Evolutionary conservation across 352 stramenopile genomes (phyloP), one percentile per base, ranked within the genome.

Genomic region (Globisporangium emineosum): DNA sequence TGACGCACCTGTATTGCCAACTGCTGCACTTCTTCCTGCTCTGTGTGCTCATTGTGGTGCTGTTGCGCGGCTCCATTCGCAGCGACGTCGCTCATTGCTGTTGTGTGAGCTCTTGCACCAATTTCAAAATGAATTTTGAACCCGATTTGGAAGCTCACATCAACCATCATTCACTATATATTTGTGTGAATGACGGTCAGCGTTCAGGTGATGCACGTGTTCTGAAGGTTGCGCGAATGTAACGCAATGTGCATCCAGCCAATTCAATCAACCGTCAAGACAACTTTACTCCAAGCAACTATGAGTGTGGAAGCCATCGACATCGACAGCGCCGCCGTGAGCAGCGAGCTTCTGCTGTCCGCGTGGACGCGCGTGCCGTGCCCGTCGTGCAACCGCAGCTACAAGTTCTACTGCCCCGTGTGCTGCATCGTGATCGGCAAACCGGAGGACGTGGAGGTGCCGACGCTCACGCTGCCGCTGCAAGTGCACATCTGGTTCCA

Each of bases 401-500:
- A 87, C 77, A 94, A 94, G 72, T 96, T 92, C 66, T 96, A 91
- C 65, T 96, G 87, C 42, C 85, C 85, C 1, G 80, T 71, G 42
- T 96, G 87, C 71, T 89, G 67, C 40, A 70, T 91, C 9, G 57
- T 81, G 7, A 57, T 96, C 52, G 84, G 85, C n/a, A 72, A 73
- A 5, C 83, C 87, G 0, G 62, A 79, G 23, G 67, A 67, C 51
- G 76, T 79, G 49, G 58, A 54, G 12, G 82, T 91, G 30, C 87
- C 87, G 32, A 57, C 68, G 42, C 70, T 93, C 9, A 69, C 63
- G 56, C 71, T 96, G 54, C 87, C 87, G n/a, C 64, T 96, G 37
- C 71, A 88, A 25, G 78, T 96, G 21, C 76, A 94, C 67, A 86
- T 96, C 52, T 89, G 81, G 76, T 96, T 96, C 65, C 87, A 93